Base-by-base conservation (phyloP, 164 flowering plant genomes). In the Chimonanthus salicifolius region DNA sequence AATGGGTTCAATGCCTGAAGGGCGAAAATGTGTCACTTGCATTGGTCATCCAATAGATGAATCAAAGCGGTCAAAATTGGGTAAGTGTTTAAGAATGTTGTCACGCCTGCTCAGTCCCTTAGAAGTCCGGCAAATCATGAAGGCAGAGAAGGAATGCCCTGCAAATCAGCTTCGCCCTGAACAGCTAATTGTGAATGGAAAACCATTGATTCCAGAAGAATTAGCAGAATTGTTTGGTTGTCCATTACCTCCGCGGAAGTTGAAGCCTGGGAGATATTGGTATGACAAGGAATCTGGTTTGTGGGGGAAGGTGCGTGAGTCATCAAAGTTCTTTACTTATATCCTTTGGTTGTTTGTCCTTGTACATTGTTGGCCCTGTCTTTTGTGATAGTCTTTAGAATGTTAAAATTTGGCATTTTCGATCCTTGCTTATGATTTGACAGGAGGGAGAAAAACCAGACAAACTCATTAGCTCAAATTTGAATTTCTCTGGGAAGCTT, bases 1-100 rank as follows among this genome's bases (percentile, higher is more conserved):
- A n/a, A 95, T 95, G 99, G 99, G 99, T 4, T 95, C 99, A 6
- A 95, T 95, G 99, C 99, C 99, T 7, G 98, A 95, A 83, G 99
- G 99, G 71, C 90, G 99, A 18, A 95, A 93, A 69, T 95, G 99
- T 78, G 97, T 95, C 16, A 85, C 92, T 16, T 95, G 99, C 84
- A 91, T 95, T 66, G 87, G 94, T 67, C 76, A 84, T 76, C 87
- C 97, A 0, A 91, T 95, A 69, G 93, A 93, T 74, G 99, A 95
- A 79, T 85, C 86, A 5, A 93, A 89, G 67, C 82, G 99, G 64
- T 78, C 76, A 21, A 84, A 80, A 76, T 76, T 95, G 74, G 99
- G 99, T 4, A 91, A 86, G 70, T 75, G 86, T 76, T 91, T 96
- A 7, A 83, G 96, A 81, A 78, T 95, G 16, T 81, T 95, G 58